Base-by-base conservation (phyloP, 169 alveolate genomes). In the Plasmodium blacklocki region DNA sequence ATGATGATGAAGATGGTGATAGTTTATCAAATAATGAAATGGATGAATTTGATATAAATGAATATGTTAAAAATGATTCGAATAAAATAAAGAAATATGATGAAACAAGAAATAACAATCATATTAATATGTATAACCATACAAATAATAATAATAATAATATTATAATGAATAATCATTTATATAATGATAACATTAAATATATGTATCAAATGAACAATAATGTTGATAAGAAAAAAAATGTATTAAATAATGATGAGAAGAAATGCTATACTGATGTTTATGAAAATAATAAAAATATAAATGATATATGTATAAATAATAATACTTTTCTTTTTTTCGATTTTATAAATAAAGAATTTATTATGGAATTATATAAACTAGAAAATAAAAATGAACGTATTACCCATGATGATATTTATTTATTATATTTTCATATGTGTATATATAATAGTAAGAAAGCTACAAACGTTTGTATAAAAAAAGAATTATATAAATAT, bases 401-500 rank as follows among this genome's bases (percentile, higher is more conserved):
- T 58, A 85, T 85, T 3, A 85, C 91, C 3, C 56, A 19, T 4
- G 91, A 85, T 18, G 91, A 85, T 60, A 12, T 50, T 3, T 85
- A 85, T 73, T n/a, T 71, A 50, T 74, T 70, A 62, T 85, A 85
- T 59, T 85, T 58, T 52, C 64, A 29, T 73, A 47, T 85, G 15
- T 70, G 75, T 47, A 85, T 85, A 71, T 85, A 71, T 45, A 71
- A 85, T 50, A 85, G 91, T 59, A 73, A 85, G 19, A 50, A 85
- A 29, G 91, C 91, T 12, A 26, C 87, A 11, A 59, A 50, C 7
- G 3, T 85, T 52, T 85, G 91, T 64, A 15, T 64, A 8, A 63
- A 85, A 21, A 85, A 64, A n/a, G 52, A 71, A 7, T 43, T 85
- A 39, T 85, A 70, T 50, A 85, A 70, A 49, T 62, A 70, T 59